Evolutionary conservation across 2,329 filamentous ascomycete species (phyloP).

Genomic region (Claviceps citrina): DNA sequence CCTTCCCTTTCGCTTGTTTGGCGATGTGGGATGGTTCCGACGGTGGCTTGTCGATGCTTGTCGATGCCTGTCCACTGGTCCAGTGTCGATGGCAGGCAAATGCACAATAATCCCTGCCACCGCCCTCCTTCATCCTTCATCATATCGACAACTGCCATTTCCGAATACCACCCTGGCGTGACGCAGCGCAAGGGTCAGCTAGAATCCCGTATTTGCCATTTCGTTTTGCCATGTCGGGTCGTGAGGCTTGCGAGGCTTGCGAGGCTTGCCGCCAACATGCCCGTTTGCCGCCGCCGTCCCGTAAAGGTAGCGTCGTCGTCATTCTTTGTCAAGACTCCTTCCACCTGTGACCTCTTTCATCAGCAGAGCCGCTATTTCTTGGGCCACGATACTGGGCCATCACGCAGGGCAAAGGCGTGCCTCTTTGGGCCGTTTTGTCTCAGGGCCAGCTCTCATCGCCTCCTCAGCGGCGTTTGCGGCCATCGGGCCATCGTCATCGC

Average conservation of each 20-base stretch:
- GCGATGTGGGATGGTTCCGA: background rate
- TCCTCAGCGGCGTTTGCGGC: background rate
- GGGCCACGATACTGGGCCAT: background rate
- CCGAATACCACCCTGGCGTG: slow-evolving; percentile 1
- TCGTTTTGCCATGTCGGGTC: slow-evolving; percentile 3
- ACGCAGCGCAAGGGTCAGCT: slow-evolving; percentile 2
- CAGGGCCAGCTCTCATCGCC: background rate
- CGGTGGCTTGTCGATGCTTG: background rate
- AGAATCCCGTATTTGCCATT: slow-evolving; percentile 3
- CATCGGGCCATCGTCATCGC: background rate
- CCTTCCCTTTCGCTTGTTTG: too few relatives aligned
- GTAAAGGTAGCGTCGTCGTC: background rate
- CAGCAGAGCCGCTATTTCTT: background rate
- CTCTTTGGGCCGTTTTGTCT: background rate
- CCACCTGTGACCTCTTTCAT: background rate
- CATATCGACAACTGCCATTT: background rate
- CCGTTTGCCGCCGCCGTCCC: background rate
- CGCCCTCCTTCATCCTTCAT: background rate
- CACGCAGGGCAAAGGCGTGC: background rate
- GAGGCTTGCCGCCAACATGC: background rate
- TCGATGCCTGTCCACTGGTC: too few relatives aligned
- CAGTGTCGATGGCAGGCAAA: too few relatives aligned
- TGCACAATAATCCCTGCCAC: background rate
- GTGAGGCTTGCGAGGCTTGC: background rate
- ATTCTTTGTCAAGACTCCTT: slow-evolving; percentile 1